Conservation (phyloP, 768 basidiomycete species). For the Baorangia bicolor region DNA sequence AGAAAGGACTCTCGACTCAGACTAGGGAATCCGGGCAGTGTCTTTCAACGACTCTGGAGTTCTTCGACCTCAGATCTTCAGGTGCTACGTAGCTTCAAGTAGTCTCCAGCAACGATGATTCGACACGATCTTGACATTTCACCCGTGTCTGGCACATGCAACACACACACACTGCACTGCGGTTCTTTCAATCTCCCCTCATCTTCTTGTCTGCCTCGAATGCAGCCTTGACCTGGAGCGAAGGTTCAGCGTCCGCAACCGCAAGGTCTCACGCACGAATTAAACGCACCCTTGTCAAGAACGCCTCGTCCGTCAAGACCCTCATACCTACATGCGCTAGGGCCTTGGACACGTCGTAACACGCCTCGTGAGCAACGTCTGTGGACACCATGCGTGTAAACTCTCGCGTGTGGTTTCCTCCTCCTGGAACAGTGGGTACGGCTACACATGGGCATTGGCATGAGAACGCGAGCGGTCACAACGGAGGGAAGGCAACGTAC, state of each 20-base stretch:
- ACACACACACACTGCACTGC: neutral
- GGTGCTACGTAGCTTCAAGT: neutral
- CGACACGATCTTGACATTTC: no score
- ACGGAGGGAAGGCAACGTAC: conserved; percentile 10
- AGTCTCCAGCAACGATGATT: neutral
- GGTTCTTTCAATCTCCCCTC: neutral
- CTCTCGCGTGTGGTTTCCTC: conserved; percentile 72
- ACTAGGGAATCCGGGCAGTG: no score
- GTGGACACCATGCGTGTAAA: conserved; percentile 64
- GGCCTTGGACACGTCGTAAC: conserved; percentile 64
- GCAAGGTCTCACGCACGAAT: neutral
- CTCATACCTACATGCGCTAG: conserved; percentile 68
- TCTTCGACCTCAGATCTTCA: neutral
- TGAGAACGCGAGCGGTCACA: neutral
- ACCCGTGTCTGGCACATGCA: no score
- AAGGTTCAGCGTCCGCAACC: neutral
- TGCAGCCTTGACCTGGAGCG: conserved; percentile 42
- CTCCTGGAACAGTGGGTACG: conserved; percentile 67
- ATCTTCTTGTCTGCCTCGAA: conserved; percentile 43
- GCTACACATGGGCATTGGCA: conserved; percentile 38
- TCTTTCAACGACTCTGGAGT: neutral
- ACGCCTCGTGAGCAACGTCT: conserved; percentile 59
- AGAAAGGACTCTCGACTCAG: no score
- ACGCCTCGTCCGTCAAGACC: conserved; percentile 62
- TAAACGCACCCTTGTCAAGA: conserved; percentile 52